Base-by-base conservation (phyloP, 2,329 filamentous ascomycete genomes). In the Fusarium nygamai region DNA sequence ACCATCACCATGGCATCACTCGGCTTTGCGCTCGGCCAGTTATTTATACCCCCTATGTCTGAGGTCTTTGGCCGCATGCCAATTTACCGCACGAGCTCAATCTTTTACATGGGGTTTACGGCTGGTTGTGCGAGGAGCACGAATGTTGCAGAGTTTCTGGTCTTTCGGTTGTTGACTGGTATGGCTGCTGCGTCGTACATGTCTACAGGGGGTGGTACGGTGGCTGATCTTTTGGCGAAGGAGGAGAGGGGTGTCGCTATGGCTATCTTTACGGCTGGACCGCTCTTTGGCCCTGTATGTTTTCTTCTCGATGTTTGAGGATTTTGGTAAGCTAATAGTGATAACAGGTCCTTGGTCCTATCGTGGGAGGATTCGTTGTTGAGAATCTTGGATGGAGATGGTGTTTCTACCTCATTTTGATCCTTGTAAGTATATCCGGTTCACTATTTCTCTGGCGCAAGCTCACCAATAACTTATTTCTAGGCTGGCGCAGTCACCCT, bases 281-380 rank as follows among this genome's bases (percentile, higher is more conserved):
- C 38, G 2, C 39, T 58, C 2, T 34, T 58, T 1, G 39, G 54
- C 2, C 54, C 38, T 33, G 38, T 46, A 57, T 16, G 22, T 8
- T 33, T 24, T 6, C 4, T 7, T 22, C 19, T 27, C 1, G 5
- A 2, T 11, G 17, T 33, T 24, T 14, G 6, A 6, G 4, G 5
- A 3, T 12, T 19, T 9, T 0, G 1, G 3, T 20, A 9, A 24
- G 17, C 13, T 46, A 8, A 58, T 3, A 2, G 6, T 22, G 2
- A 12, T 2, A 4, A 0, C 12, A 57, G 54, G n/a, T 33, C 6
- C 38, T 33, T 9, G 38, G 54, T 5, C n/a, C 54, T 0, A 58
- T 58, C 0, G 22, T 58, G 4, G 29, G 54, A 34, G 54, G 54
- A 22, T 33, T 46, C 6, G 38, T 46, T 5, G 38, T 46, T 17